Evolutionary conservation across 2,329 filamentous ascomycete genomes (phyloP).

Genomic region (Fusarium temperatum): DNA sequence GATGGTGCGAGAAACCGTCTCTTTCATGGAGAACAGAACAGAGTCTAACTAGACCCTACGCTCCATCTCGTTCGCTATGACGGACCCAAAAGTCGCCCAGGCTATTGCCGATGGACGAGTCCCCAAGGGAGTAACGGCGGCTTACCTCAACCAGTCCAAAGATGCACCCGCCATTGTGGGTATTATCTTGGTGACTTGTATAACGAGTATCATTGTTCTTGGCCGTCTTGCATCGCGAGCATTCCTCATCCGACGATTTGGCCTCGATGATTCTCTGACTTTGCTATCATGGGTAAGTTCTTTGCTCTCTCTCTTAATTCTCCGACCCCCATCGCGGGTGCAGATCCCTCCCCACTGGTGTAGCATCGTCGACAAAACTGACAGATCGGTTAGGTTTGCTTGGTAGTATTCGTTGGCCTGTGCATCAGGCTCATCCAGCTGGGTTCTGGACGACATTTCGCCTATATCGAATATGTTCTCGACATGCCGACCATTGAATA

Average conservation of each 20-base stretch:
- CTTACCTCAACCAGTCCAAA: conserved; percentile 48
- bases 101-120: conserved; percentile 50
- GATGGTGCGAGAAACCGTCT: not conserved
- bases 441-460: conserved; percentile 58
- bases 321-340: not conserved
- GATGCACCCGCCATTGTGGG: conserved; percentile 51
- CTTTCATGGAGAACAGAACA: conserved; percentile 10
- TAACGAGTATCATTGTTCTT: conserved; percentile 49
- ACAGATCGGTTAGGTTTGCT: conserved; percentile 41
- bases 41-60: not conserved
- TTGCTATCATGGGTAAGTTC: conserved; percentile 47
- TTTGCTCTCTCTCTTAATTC: not conserved
- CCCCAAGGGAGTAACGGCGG: conserved; percentile 46
- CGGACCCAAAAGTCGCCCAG: conserved; percentile 39
- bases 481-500: conserved; percentile 50
- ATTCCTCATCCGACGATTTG: conserved; percentile 49
- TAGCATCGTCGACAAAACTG: conserved; percentile 3
- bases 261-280: conserved; percentile 51
- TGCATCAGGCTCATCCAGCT: conserved; percentile 56
- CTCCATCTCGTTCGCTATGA: conserved; percentile 27
- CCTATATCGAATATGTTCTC: conserved; percentile 58
- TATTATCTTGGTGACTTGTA: conserved; percentile 49
- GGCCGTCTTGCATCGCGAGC: conserved; percentile 48
- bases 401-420: conserved; percentile 55
- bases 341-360: conserved; percentile 8